Evolutionary conservation across 176 grass and related monocot species (phyloP), one percentile per base, ranked within the genome.

Genomic region (Olyra latifolia): DNA sequence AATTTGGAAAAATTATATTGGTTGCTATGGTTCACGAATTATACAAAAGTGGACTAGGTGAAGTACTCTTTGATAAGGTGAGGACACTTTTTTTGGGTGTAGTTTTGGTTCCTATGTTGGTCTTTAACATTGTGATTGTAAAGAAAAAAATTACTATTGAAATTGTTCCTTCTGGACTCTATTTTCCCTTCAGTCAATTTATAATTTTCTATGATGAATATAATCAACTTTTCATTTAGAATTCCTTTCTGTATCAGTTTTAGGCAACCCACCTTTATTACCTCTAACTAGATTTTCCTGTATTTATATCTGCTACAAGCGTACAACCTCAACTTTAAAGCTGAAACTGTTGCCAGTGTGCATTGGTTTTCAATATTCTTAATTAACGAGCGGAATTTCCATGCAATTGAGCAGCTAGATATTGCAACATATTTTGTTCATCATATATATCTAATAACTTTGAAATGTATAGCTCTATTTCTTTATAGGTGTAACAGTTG

Each of bases 11-110:
- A 85, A 81, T 99, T 76, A 85, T 99, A 39, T 93, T 99, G 84
- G 88, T 84, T 76, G 92, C 96, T 58, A 93, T 99, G 84, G 96
- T 99, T 77, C 86, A 95, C 22, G 92, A 99, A 85, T 83, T 99
- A 10, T 85, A 99, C 54, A 93, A 78, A 88, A 93, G 88, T 82
- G 96, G 92, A 77, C 80, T 95, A 79, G 84, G 89, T 87, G 96
- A 99, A 81, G 83, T 95, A 62, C 79, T 83, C 23, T 95, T 99
- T 79, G 92, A 99, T 84, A 99, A 93, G 90, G 96, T 99, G 67
- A 72, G 60, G 24, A 28, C 38, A 46, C 19, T 16, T 57, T 76
- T 50, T 72, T 40, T 80, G n/a, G 1, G 32, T 35, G 66, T 50
- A 56, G 22, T 74, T 78, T 43, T 52, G 65, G 6, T 58, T 80